Percentiles rank a stretch among this genome's conserved stretches.
phyloP scores from a whole-genome alignment of 139 green algal genomes.

The Chlamydomonas schloesseri region DNA sequence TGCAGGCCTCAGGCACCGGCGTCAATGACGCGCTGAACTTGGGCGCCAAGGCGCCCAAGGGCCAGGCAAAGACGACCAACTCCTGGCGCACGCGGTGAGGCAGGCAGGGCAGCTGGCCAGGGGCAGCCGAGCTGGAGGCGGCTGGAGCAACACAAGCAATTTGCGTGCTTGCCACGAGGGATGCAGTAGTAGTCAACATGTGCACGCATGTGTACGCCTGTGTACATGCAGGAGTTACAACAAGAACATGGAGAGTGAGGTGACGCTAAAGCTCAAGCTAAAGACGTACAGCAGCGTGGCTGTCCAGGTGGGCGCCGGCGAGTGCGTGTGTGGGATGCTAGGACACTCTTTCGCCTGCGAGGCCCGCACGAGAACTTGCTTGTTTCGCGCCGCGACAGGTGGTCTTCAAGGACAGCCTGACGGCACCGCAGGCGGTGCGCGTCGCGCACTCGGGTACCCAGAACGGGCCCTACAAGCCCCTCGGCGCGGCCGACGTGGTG shows the following conservation, averaged over 20 bases:
- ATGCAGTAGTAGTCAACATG: too few species aligned
- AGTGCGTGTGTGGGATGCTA: too few species aligned
- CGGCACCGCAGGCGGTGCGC: neutral
- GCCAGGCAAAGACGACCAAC: neutral
- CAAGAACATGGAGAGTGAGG: constrained; percentile 51
- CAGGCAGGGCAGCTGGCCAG: too few species aligned
- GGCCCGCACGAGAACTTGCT: too few species aligned
- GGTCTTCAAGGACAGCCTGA: neutral
- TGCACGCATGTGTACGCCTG: neutral
- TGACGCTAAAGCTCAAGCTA: constrained; percentile 38
- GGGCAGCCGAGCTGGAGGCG: too few species aligned
- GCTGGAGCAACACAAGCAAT: too few species aligned
- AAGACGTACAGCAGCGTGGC: constrained; percentile 31
- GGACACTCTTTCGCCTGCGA: too few species aligned
- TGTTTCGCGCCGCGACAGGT: too few species aligned
- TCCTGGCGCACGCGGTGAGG: constrained; percentile 22
- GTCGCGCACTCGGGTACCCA: neutral
- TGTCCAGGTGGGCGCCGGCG: constrained; percentile 54
- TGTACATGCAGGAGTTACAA: constrained; percentile 28
- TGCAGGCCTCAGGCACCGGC: constrained; percentile 24
- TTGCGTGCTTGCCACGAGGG: too few species aligned
- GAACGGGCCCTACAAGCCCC: neutral
- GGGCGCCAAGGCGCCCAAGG: neutral
- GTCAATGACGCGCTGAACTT: neutral
- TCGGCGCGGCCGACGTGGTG: neutral